A percentile compares a stretch with the other conserved stretches of the same genome.
phyloP scores from a whole-genome alignment of 495 filamentous ascomycete genomes.

The Penicillium psychrofluorescens region DNA sequence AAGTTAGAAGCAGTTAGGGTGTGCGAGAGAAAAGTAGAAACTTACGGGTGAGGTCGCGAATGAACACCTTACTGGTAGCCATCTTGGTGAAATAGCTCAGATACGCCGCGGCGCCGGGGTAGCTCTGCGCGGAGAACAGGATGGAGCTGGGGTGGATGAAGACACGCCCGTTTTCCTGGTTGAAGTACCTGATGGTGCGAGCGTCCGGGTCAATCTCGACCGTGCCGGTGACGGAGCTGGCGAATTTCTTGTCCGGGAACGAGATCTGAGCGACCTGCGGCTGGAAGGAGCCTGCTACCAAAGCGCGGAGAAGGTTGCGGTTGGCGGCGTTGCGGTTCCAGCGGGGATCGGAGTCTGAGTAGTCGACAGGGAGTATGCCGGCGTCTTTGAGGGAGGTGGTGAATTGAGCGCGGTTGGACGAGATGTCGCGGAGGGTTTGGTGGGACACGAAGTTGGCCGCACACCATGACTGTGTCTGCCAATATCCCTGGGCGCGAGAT shows the following conservation, averaged over 20 bases:
- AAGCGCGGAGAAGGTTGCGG: constrained; percentile 66
- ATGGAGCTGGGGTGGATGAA: constrained; percentile 88
- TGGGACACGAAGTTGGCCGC: constrained; percentile 80
- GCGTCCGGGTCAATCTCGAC: constrained; percentile 92
- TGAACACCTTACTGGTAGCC: constrained; percentile 80
- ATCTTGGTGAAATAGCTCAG: constrained; percentile 87
- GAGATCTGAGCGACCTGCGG: constrained; percentile 87
- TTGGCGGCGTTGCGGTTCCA: constrained; percentile 48
- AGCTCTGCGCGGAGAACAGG: constrained; percentile 72
- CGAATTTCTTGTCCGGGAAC: constrained; percentile 92
- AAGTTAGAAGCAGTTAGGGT: not conserved
- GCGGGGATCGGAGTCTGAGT: constrained; percentile 21
- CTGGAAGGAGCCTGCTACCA: constrained; percentile 86
- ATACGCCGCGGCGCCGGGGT: constrained; percentile 60
- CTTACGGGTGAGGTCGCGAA: constrained; percentile 82
- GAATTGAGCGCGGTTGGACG: constrained; percentile 79
- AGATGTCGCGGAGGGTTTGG: constrained; percentile 78
- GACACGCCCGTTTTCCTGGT: constrained; percentile 75
- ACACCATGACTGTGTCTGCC: constrained; percentile 69
- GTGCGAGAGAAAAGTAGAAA: constrained; percentile 10
- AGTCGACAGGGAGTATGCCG: constrained; percentile 60
- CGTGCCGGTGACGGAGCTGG: constrained; percentile 72
- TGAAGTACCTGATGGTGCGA: constrained; percentile 83
- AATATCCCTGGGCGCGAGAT: constrained; percentile 46
- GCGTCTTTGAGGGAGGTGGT: constrained; percentile 78